These are phyloP conservation scores for Euphorbia pulcherrima DNA, from an alignment of 345 rosid species.

Conservation along the genomic window DNA sequence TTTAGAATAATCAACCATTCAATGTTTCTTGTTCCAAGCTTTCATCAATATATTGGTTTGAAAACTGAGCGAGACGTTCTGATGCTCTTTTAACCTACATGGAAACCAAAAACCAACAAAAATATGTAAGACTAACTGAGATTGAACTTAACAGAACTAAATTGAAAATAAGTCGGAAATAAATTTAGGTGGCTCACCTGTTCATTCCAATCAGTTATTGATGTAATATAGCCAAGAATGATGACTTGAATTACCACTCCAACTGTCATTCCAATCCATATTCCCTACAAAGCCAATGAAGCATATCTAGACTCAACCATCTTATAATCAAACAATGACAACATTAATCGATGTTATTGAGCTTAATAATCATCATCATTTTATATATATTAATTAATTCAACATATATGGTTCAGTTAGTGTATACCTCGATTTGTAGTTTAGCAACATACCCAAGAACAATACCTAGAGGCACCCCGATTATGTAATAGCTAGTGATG, in stretches of 20 bases:
- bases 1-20: no score
- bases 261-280: slow-evolving; percentile 31
- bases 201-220: slow-evolving; percentile 24
- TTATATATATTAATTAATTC: no score
- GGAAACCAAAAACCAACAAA: not conserved
- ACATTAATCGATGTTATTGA: no score
- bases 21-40: not conserved
- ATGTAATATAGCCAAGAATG: slow-evolving; percentile 15
- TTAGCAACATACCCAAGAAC: slow-evolving; percentile 51
- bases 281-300: slow-evolving; percentile 19
- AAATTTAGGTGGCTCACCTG: slow-evolving; percentile 1
- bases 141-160: no score
- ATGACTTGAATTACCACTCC: slow-evolving; percentile 23
- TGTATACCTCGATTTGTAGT: slow-evolving; percentile 54
- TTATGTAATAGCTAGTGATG: slow-evolving; percentile 45
- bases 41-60: not conserved
- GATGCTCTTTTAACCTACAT: slow-evolving; percentile 5
- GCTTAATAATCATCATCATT: no score
- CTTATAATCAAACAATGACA: no score
- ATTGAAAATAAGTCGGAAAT: no score
- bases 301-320: no score
- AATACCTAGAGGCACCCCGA: slow-evolving; percentile 65
- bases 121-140: not conserved
- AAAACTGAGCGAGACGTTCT: not conserved
- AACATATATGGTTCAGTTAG: no score